Evolutionary conservation across 139 green algal species (phyloP).

Genomic region (Chlamydomonas sp.): DNA sequence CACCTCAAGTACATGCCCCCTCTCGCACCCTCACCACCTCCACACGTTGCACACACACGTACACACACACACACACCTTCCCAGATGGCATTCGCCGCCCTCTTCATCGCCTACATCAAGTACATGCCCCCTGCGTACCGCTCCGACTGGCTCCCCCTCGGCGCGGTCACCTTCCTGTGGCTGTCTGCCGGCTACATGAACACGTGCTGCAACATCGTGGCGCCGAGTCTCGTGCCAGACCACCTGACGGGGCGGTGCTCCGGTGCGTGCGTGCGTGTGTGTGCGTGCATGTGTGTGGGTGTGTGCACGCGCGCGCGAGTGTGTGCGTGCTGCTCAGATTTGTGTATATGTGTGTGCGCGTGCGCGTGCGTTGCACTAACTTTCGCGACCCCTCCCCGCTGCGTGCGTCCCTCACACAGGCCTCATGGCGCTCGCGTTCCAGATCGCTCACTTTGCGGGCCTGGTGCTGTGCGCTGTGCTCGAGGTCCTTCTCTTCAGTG

Average conservation of each 20-base stretch:
- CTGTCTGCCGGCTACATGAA: conserved; percentile 24
- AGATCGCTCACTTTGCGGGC: conserved; percentile 44
- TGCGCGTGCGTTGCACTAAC: background rate
- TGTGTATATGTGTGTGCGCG: too few relatives aligned
- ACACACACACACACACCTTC: background rate
- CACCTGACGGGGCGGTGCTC: conserved; percentile 37
- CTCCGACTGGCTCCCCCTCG: conserved; percentile 38
- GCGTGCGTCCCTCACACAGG: background rate
- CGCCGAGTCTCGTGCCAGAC: conserved; percentile 33
- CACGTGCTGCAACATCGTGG: conserved; percentile 46
- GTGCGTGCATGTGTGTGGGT: background rate
- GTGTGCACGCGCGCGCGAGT: background rate
- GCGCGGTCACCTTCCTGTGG: conserved; percentile 43
- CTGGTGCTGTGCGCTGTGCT: conserved; percentile 40
- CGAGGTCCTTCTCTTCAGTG: conserved; percentile 34
- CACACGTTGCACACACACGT: background rate
- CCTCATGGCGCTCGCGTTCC: background rate
- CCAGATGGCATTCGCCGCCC: conserved; percentile 23
- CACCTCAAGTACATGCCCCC: too few relatives aligned
- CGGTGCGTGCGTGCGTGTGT: conserved; percentile 32
- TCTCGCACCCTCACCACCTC: background rate
- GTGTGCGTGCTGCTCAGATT: background rate
- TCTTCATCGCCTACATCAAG: conserved; percentile 69
- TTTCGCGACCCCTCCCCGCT: background rate
- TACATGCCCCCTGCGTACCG: conserved; percentile 20